Base-by-base conservation (phyloP, 768 basidiomycete genomes). In the Pisolithus orientalis region DNA sequence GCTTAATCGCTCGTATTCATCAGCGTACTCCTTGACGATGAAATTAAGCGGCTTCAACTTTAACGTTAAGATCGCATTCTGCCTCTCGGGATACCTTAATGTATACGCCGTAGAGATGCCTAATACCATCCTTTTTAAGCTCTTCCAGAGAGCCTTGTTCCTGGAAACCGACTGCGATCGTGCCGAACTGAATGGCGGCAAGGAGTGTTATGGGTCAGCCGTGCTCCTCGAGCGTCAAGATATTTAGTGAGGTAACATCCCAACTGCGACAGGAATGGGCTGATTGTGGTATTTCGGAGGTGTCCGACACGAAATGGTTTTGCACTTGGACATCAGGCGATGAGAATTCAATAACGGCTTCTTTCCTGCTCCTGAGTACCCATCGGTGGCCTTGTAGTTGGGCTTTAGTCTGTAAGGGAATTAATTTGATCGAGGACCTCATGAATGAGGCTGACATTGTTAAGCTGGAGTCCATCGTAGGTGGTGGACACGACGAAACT, bases 291-390 rank as follows among this genome's bases (percentile, higher is more conserved):
- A 50, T 91, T 94, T 38, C 95, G 81, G 53, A 98, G 72, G 69
- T 98, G 95, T 11, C 95, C 95, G 49, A 96, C 94, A 61, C 98
- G 95, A 81, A 98, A 98, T 5, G 87, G 87, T 67, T 99, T 98
- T 21, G 95, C 95, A 21, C 21, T 21, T 21, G 21, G 59, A 98
- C 96, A 65, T 99, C 97, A 13, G 94, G 94, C 2, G 89, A 91
- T 1, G 93, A 96, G 69, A 90, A 98, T 69, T 98, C 95, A 62
- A 95, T 78, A 59, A 95, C 66, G 54, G 88, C 71, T 47, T 82
- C 89, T 72, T 96, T 94, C 92, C 93, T 40, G 78, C 74, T 5
- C 90, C 92, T 3, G 75, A 72, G 80, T 77, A n/a, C 95, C 95
- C 61, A 93, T 98, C 38, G 84, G 80, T 6, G 85, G 80, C 47